phyloP scores from a whole-genome alignment of 345 rosid genomes.

The Bruguiera parviflora region DNA sequence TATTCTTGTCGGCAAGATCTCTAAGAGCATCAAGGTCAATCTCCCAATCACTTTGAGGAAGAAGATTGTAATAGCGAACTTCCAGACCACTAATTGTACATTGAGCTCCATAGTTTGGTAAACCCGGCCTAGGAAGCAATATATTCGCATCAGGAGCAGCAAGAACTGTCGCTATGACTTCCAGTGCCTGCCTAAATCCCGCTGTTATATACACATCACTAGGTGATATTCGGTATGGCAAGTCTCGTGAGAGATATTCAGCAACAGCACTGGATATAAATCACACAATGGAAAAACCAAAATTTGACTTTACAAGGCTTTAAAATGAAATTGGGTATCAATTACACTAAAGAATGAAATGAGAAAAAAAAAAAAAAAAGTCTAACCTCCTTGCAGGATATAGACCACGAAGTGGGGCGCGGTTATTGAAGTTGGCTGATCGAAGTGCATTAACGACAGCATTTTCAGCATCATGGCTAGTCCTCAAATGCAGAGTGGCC shows the following conservation, averaged over 20 bases:
- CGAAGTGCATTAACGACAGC: constrained; percentile 42
- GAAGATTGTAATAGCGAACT: constrained; percentile 54
- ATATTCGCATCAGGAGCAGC: constrained; percentile 54
- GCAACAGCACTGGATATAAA: constrained; percentile 46
- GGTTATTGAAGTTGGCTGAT: constrained; percentile 43
- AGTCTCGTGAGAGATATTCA: constrained; percentile 40
- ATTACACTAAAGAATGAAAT: too few species aligned
- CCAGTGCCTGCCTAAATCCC: constrained; percentile 58
- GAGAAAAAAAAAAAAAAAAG: background rate
- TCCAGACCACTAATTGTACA: constrained; percentile 30
- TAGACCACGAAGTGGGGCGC: constrained; percentile 37
- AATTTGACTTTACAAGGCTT: too few species aligned
- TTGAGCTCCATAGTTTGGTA: constrained; percentile 42
- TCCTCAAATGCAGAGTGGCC: constrained; percentile 36
- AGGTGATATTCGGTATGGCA: constrained; percentile 46
- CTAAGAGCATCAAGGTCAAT: constrained; percentile 54
- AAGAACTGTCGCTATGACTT: constrained; percentile 35
- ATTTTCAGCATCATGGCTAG: constrained; percentile 35
- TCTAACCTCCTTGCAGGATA: constrained; percentile 54
- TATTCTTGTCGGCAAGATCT: constrained; percentile 55
- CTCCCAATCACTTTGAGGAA: constrained; percentile 58
- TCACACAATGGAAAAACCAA: too few species aligned
- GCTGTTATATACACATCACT: constrained; percentile 47
- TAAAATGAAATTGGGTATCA: too few species aligned
- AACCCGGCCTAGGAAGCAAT: constrained; percentile 43